A percentile compares a stretch with the other conserved stretches of the same genome.
phyloP scores from a whole-genome alignment of 257 asterid genomes.

The Penstemon barbatus region DNA sequence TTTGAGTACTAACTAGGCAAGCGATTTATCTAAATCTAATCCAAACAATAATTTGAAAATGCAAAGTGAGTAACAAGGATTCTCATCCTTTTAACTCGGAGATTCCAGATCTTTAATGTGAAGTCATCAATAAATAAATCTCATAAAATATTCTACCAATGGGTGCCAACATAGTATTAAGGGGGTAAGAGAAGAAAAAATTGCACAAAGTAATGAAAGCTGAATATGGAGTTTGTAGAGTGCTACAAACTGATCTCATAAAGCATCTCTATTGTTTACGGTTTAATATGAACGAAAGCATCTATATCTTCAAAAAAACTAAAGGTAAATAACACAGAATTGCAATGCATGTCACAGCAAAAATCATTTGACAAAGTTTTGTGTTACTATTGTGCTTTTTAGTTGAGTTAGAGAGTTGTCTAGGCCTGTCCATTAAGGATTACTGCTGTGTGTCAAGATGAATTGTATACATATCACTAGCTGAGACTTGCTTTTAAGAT shows the following conservation, averaged over 20 bases:
- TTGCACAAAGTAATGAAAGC: not conserved
- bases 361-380: not conserved
- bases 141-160: slow-evolving; percentile 1
- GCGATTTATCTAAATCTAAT: not conserved
- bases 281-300: not conserved
- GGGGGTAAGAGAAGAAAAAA: slow-evolving; percentile 2
- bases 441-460: too few relatives aligned
- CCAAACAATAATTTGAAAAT: slow-evolving; percentile 5
- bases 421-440: too few relatives aligned
- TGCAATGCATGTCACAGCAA: slow-evolving; percentile 20
- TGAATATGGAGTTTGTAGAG: not conserved
- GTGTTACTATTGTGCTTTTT: not conserved
- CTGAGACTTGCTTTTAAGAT: not conserved
- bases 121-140: slow-evolving; percentile 2
- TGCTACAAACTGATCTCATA: not conserved
- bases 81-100: slow-evolving; percentile 17
- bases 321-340: not conserved
- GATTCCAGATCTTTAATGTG: slow-evolving; percentile 11
- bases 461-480: not conserved
- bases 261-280: not conserved
- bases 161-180: slow-evolving; percentile 4
- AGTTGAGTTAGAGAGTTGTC: too few relatives aligned
- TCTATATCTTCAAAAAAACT: not conserved
- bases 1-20: slow-evolving; percentile 13
- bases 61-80: not conserved